Evolutionary conservation across 768 basidiomycete genomes (phyloP).

Genomic region (Collybia sp.): DNA sequence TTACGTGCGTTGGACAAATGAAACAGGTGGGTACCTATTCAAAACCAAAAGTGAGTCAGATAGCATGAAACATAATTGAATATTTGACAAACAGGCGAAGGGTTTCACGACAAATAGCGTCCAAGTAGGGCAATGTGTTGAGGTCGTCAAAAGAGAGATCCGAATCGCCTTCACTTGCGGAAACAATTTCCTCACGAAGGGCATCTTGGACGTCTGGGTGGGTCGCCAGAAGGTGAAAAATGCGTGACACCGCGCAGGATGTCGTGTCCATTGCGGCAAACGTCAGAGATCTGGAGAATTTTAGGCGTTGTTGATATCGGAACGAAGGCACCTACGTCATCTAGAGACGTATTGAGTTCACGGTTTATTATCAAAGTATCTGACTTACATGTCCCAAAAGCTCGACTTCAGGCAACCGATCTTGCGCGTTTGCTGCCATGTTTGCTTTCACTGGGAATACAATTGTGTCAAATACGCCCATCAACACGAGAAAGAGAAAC

Average conservation of each 20-base stretch:
- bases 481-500: not conserved
- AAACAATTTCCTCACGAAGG: slow-evolving; percentile 28
- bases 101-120: slow-evolving; percentile 34
- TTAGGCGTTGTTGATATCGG: not conserved
- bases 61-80: not conserved
- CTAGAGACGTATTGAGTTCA: not conserved
- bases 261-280: slow-evolving; percentile 42
- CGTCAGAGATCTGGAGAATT: slow-evolving; percentile 15
- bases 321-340: slow-evolving; percentile 7
- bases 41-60: not conserved
- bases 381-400: slow-evolving; percentile 27
- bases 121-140: slow-evolving; percentile 27
- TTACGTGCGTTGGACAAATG: slow-evolving; percentile 11
- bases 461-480: not conserved
- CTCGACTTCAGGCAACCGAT: slow-evolving; percentile 26
- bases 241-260: slow-evolving; percentile 30
- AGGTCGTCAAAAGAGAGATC: slow-evolving; percentile 33
- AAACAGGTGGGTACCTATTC: slow-evolving; percentile 10
- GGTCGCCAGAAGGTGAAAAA: slow-evolving; percentile 26
- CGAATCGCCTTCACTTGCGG: slow-evolving; percentile 13
- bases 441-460: slow-evolving; percentile 26
- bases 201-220: slow-evolving; percentile 24
- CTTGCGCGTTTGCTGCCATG: slow-evolving; percentile 21
- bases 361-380: not conserved
- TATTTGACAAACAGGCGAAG: slow-evolving; percentile 26